A percentile compares a stretch with the other conserved stretches of the same genome.
Evolutionary conservation across 1,284 basidiomycete genomes (phyloP).

Genomic region (Heliocybe sulcata): DNA sequence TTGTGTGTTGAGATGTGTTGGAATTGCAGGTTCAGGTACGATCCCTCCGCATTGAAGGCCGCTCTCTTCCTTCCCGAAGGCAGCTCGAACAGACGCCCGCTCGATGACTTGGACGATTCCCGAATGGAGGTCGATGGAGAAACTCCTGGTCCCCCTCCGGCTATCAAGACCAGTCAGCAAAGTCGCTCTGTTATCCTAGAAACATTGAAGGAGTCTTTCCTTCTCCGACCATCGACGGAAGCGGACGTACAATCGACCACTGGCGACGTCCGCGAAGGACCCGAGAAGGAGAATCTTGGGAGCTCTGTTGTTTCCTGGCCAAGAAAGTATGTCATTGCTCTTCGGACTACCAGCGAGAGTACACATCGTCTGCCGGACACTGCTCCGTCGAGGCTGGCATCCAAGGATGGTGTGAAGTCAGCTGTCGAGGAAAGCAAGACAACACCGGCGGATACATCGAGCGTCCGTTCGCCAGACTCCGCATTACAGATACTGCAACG

Average conservation of each 20-base stretch:
- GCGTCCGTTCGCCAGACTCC: not conserved
- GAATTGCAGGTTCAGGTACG: constrained; percentile 48
- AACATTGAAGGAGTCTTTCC: constrained; percentile 23
- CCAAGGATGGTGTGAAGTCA: not conserved
- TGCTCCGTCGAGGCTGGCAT: not conserved
- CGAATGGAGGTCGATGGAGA: constrained; percentile 10
- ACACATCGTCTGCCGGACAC: not conserved
- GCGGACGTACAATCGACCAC: not conserved
- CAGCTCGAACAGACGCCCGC: constrained; percentile 11
- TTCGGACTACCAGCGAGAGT: not conserved
- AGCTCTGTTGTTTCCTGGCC: constrained; percentile 12
- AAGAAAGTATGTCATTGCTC: constrained; percentile 5
- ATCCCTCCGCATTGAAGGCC: constrained; percentile 35
- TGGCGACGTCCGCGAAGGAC: constrained; percentile 6
- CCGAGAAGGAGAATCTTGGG: constrained; percentile 17
- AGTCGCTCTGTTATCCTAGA: constrained; percentile 21
- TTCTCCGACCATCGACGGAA: constrained; percentile 15
- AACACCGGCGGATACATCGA: not conserved
- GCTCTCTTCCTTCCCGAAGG: constrained; percentile 33
- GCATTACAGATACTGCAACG: not conserved
- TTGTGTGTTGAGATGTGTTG: not conserved
- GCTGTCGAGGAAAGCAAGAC: not conserved
- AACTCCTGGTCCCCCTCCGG: not conserved
- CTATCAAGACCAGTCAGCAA: constrained; percentile 5
- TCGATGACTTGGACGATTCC: constrained; percentile 8